Conservation (phyloP, 495 filamentous ascomycete genomes). For the Penicillium simplicissimum region DNA sequence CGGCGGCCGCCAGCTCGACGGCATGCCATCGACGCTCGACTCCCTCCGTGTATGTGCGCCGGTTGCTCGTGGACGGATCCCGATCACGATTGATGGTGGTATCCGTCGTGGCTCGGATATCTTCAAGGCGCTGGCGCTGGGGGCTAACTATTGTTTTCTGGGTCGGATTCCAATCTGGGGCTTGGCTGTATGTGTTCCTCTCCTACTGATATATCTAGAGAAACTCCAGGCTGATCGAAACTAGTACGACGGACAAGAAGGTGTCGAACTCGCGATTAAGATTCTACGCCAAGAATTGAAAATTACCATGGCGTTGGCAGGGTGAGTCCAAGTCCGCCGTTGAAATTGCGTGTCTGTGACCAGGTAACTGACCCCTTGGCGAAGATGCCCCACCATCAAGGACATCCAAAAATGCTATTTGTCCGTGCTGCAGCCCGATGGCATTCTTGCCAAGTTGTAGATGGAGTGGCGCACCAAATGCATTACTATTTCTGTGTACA, state of each 20-base stretch:
- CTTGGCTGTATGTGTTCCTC: constrained; percentile 38
- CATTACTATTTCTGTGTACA: not conserved
- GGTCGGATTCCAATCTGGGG: constrained; percentile 80
- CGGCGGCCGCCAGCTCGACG: constrained; percentile 89
- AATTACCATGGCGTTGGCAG: constrained; percentile 42
- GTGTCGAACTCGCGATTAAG: constrained; percentile 39
- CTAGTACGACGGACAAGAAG: constrained; percentile 42
- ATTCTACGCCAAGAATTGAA: constrained; percentile 41
- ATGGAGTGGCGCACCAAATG: not conserved
- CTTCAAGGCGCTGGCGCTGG: constrained; percentile 88
- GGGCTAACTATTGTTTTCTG: constrained; percentile 78
- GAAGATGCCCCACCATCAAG: constrained; percentile 25
- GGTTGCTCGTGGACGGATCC: constrained; percentile 73
- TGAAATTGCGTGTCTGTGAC: not conserved
- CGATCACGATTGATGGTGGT: constrained; percentile 85
- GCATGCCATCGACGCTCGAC: constrained; percentile 79
- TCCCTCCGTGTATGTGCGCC: constrained; percentile 87
- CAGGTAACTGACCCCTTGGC: not conserved
- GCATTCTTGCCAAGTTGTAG: constrained; percentile 25
- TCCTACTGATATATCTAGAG: constrained; percentile 20
- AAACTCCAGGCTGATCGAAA: constrained; percentile 17
- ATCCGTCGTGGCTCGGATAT: constrained; percentile 87
- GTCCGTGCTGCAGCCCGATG: constrained; percentile 22
- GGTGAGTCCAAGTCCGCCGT: constrained; percentile 20
- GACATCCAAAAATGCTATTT: constrained; percentile 28